Conservation (phyloP, 1,139 yeast genomes). For the Kazachstania sp. region DNA sequence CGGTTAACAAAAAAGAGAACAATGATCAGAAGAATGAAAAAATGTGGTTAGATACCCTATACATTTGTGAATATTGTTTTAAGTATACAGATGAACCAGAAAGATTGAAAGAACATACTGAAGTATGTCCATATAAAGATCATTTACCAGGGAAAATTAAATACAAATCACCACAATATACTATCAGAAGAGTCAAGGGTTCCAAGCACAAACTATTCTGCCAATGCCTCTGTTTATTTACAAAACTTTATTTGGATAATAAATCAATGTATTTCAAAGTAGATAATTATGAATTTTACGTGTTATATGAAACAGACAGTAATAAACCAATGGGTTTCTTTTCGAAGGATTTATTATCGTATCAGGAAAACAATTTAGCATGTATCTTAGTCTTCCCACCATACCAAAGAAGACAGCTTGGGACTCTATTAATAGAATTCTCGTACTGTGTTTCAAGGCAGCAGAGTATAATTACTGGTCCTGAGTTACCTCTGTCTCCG, state of each 20-base stretch:
- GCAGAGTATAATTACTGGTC: conserved; percentile 64
- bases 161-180: conserved; percentile 50
- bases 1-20: neutral
- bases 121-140: conserved; percentile 39
- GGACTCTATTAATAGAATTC: conserved; percentile 72
- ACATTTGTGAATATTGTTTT: conserved; percentile 77
- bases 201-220: conserved; percentile 55
- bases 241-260: conserved; percentile 82
- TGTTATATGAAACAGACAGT: conserved; percentile 46
- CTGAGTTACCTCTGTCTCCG: conserved; percentile 82
- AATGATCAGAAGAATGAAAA: conserved; percentile 1
- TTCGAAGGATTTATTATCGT: conserved; percentile 76
- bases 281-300: conserved; percentile 71
- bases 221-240: conserved; percentile 76
- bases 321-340: conserved; percentile 77
- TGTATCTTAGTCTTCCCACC: conserved; percentile 91
- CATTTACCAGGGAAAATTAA: conserved; percentile 58
- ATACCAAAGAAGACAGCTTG: conserved; percentile 70
- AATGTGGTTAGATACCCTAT: conserved; percentile 52
- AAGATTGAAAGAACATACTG: conserved; percentile 38
- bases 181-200: conserved; percentile 63
- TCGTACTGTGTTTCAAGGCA: conserved; percentile 63
- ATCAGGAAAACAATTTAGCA: conserved; percentile 81
- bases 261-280: conserved; percentile 79
- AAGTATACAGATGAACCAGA: conserved; percentile 50